A percentile compares a stretch with the other conserved stretches of the same genome.
Evolutionary conservation across 2,329 filamentous ascomycete genomes (phyloP).

Genomic region (Lecanicillium sp.): DNA sequence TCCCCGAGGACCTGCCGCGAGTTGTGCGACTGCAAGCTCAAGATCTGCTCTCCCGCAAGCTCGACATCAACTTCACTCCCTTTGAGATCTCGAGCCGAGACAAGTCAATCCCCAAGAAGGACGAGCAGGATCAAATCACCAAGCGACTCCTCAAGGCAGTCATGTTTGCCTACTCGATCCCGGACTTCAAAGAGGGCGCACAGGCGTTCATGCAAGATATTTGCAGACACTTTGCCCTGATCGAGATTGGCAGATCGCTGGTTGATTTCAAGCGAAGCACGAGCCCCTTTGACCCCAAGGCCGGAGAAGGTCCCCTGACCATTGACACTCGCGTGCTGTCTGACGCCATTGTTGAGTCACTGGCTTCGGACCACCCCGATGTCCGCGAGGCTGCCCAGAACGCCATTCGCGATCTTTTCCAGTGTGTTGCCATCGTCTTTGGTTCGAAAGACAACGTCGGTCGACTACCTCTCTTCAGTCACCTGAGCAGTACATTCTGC

Average conservation of each 20-base stretch:
- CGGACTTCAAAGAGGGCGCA: slow-evolving; percentile 72
- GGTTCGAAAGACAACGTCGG: slow-evolving; percentile 66
- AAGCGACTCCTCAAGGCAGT: slow-evolving; percentile 85
- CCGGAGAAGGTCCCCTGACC: slow-evolving; percentile 79
- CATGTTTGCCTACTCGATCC: slow-evolving; percentile 77
- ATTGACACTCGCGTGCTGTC: slow-evolving; percentile 83
- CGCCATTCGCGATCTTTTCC: slow-evolving; percentile 71
- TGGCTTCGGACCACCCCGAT: slow-evolving; percentile 75
- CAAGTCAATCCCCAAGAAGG: slow-evolving; percentile 80
- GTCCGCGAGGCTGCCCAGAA: slow-evolving; percentile 79
- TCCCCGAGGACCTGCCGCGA: slow-evolving; percentile 84
- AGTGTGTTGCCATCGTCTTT: slow-evolving; percentile 71
- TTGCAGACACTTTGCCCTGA: slow-evolving; percentile 81
- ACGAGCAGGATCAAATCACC: slow-evolving; percentile 72
- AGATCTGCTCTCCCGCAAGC: slow-evolving; percentile 69
- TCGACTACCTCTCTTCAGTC: slow-evolving; percentile 75
- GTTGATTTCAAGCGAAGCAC: slow-evolving; percentile 70
- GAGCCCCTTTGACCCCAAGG: slow-evolving; percentile 75
- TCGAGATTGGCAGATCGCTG: slow-evolving; percentile 84
- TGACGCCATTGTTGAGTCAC: slow-evolving; percentile 82
- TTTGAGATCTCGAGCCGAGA: slow-evolving; percentile 73
- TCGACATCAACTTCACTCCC: slow-evolving; percentile 61
- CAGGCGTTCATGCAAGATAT: slow-evolving; percentile 70
- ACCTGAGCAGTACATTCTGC: slow-evolving; percentile 77
- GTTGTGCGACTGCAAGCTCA: slow-evolving; percentile 84